Conservation (phyloP, 108 stramenopile genomes). For the Discostella stelligeroides region DNA sequence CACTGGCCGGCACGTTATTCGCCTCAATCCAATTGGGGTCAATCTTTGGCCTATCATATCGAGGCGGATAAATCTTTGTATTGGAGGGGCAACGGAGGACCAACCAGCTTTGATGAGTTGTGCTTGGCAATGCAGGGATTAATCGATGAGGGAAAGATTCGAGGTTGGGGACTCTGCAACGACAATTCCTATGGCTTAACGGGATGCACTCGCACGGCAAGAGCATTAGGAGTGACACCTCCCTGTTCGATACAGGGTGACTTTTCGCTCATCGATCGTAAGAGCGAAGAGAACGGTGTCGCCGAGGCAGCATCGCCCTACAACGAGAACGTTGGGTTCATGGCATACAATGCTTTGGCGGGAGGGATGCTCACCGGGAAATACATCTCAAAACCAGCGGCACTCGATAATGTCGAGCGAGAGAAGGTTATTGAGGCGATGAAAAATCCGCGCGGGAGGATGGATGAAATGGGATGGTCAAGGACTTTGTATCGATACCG, state of each 20-base stretch:
- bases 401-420: slow-evolving; percentile 68
- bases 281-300: slow-evolving; percentile 88
- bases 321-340: slow-evolving; percentile 91
- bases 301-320: slow-evolving; percentile 87
- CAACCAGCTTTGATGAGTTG: slow-evolving; percentile 84
- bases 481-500: slow-evolving; percentile 84
- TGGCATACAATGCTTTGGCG: slow-evolving; percentile 88
- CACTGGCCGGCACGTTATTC: slow-evolving; percentile 90
- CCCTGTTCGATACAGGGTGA: slow-evolving; percentile 86
- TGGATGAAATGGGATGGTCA: slow-evolving; percentile 88
- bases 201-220: slow-evolving; percentile 78
- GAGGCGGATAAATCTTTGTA: slow-evolving; percentile 62
- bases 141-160: slow-evolving; percentile 84
- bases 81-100: slow-evolving; percentile 66
- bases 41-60: slow-evolving; percentile 75
- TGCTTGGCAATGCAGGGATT: slow-evolving; percentile 82
- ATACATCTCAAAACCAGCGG: slow-evolving; percentile 76
- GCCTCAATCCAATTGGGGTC: slow-evolving; percentile 90
- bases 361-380: slow-evolving; percentile 93
- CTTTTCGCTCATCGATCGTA: slow-evolving; percentile 83
- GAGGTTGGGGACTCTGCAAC: slow-evolving; percentile 91
- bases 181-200: slow-evolving; percentile 92
- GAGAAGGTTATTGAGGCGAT: slow-evolving; percentile 43
- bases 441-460: slow-evolving; percentile 76
- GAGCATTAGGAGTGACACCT: slow-evolving; percentile 76